These are phyloP conservation scores for Jamesozyma lodderae DNA, from an alignment of 805 yeast species.

Conservation along the genomic window DNA sequence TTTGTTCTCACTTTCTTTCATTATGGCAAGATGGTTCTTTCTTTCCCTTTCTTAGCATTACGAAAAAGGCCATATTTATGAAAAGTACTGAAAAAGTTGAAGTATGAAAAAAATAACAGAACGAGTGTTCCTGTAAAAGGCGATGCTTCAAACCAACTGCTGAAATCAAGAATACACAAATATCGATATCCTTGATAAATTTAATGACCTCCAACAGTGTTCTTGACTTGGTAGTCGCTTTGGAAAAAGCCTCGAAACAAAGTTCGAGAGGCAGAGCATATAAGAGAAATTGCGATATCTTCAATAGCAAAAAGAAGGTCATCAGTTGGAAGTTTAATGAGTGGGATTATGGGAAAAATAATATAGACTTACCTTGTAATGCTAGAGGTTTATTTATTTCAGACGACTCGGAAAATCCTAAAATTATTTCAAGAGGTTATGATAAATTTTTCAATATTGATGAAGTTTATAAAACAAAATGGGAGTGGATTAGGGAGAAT, in stretches of 20 bases:
- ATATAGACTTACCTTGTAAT: conserved; percentile 50
- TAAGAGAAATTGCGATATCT: conserved; percentile 23
- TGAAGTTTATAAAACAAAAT: conserved; percentile 50
- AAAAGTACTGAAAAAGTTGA: too few relatives aligned
- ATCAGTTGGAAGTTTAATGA: conserved; percentile 78
- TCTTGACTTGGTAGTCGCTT: conserved; percentile 9
- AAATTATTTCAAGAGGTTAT: conserved; percentile 75
- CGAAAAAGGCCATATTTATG: too few relatives aligned
- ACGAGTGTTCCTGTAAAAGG: too few relatives aligned
- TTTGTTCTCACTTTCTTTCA: too few relatives aligned
- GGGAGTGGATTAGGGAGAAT: conserved; percentile 35
- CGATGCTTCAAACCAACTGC: too few relatives aligned
- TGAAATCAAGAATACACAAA: too few relatives aligned
- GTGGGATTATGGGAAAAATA: conserved; percentile 66
- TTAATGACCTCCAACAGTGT: too few relatives aligned
- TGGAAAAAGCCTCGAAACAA: conserved; percentile 18
- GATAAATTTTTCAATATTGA: conserved; percentile 84
- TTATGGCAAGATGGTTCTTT: too few relatives aligned
- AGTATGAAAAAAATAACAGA: too few relatives aligned
- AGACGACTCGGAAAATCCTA: conserved; percentile 27
- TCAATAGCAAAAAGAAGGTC: conserved; percentile 21
- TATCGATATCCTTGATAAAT: too few relatives aligned
- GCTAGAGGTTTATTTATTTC: conserved; percentile 78
- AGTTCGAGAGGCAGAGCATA: conserved; percentile 29
- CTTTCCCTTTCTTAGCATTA: too few relatives aligned